phyloP scores from a whole-genome alignment of 345 rosid genomes.

The Salix purpurea region DNA sequence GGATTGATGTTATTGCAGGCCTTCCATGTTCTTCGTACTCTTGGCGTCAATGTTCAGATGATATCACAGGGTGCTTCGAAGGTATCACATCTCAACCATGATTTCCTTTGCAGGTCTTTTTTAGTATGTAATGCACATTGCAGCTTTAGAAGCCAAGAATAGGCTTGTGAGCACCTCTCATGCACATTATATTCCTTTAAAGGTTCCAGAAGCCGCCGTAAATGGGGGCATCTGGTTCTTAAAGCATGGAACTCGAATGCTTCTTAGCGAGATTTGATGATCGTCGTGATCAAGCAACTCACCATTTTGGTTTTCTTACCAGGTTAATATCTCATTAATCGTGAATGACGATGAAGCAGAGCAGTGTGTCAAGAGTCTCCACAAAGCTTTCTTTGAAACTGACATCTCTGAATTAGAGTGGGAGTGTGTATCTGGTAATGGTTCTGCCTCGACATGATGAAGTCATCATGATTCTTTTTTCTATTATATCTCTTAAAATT shows the following conservation, averaged over 20 bases:
- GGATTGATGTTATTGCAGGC: conserved; percentile 40
- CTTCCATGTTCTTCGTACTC: conserved; percentile 73
- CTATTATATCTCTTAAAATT: neutral
- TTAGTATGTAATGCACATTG: neutral
- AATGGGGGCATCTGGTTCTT: neutral
- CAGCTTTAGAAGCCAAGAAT: neutral
- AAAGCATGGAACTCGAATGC: neutral
- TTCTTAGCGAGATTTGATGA: neutral
- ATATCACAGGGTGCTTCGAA: conserved; percentile 99
- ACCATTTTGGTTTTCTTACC: neutral
- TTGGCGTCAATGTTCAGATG: conserved; percentile 96
- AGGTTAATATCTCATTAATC: conserved; percentile 91
- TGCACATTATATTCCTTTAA: neutral
- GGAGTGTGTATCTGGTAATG: conserved; percentile 28
- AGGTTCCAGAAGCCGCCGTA: neutral
- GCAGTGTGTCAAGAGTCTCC: conserved; percentile 79
- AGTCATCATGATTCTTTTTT: neutral
- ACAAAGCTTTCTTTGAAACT: conserved; percentile 64
- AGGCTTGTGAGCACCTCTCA: neutral
- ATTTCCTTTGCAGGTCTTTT: neutral
- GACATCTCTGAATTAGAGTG: conserved; percentile 40
- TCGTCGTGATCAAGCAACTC: neutral
- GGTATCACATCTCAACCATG: conserved; percentile 36
- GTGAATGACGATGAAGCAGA: conserved; percentile 83
- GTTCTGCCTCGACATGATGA: conserved; percentile 29